Base-by-base conservation (phyloP, 352 stramenopile species). In the Globisporangium ultimum region DNA sequence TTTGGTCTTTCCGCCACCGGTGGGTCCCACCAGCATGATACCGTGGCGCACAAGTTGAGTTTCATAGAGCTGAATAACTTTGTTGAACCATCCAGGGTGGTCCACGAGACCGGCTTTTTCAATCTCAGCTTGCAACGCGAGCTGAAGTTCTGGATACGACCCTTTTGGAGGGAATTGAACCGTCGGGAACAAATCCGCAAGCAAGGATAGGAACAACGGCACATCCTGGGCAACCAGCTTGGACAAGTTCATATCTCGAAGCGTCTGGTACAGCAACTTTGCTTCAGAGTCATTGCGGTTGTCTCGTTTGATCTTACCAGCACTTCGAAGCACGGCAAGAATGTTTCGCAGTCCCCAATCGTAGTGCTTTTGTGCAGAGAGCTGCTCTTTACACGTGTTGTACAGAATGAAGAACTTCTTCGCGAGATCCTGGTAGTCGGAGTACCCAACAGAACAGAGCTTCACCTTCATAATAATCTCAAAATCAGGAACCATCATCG, bases 171-270 rank as follows among this genome's bases (percentile, higher is more conserved):
- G 86, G 22, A 84, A 92, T 24, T 80, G 72, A 41, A 97, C 91
- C 0, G 91, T 97, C 7, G 97, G 97, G 66, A 99, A 99, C 36
- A 99, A 76, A 66, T 99, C 97, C 9, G 93, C 90, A 0, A 99
- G 80, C 18, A 99, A 67, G 12, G 94, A 98, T 22, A 99, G 70
- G 70, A 99, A 99, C 0, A 99, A 68, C 20, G 97, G 97, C 9
- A 99, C 96, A 68, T 99, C 97, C 75, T 99, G 96, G 2, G 96
- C 95, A 5, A 99, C 95, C 14, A 99, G 77, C 74, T 99, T 99
- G 41, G 89, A 98, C 51, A 99, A 69, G 64, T 99, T 99, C 95
- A 99, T 99, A 64, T 99, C 97, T 60, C 91, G 83, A 9, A 97
- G 61, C 0, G 91, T 97, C 64, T 93, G 84, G 47, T 96, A 94